Evolutionary conservation across 148 eudicot genomes (phyloP).

Genomic region (Hydrangea macrophylla): DNA sequence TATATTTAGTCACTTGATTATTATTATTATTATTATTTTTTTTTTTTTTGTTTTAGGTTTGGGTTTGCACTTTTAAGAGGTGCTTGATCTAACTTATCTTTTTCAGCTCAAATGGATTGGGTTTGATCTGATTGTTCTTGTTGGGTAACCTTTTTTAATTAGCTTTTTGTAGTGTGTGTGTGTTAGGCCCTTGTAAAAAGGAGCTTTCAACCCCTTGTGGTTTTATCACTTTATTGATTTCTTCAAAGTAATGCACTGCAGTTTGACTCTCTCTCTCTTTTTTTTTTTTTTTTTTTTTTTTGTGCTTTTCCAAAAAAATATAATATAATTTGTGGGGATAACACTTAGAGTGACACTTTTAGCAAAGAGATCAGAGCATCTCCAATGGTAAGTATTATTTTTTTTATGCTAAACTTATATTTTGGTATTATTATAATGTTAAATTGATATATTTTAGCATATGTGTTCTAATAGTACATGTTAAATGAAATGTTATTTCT

Average conservation of each 20-base stretch:
- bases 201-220: neutral
- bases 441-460: too few relatives aligned
- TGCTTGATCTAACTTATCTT: neutral
- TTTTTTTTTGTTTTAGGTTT: too few relatives aligned
- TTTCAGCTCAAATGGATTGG: neutral
- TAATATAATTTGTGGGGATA: too few relatives aligned
- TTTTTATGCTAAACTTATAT: too few relatives aligned
- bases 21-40: neutral
- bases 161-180: neutral
- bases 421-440: too few relatives aligned
- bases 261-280: neutral
- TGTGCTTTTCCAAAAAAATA: neutral
- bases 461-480: too few relatives aligned
- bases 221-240: neutral
- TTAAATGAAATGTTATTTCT: too few relatives aligned
- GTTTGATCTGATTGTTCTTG: neutral
- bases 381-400: too few relatives aligned
- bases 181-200: neutral
- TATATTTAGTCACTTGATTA: conserved; percentile 68
- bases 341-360: too few relatives aligned
- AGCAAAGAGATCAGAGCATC: too few relatives aligned
- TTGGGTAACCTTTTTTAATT: too few relatives aligned
- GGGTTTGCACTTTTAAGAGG: too few relatives aligned
- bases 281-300: neutral
- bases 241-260: neutral